Evolutionary conservation across 2,329 filamentous ascomycete species (phyloP).

Genomic region (Lasiodiplodia theobromae): DNA sequence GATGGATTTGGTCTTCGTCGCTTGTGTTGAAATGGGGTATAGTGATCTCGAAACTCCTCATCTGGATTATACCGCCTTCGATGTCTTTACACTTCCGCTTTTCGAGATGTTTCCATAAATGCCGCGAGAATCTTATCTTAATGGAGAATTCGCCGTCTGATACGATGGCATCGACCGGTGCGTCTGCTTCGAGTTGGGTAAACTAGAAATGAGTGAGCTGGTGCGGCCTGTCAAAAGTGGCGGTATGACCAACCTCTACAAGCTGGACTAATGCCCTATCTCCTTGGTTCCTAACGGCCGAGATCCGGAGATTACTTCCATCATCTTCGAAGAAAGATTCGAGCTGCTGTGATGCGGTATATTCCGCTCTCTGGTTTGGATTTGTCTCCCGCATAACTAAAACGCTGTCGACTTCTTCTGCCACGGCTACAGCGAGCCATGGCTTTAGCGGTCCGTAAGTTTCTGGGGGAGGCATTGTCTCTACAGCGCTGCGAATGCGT

Average conservation of each 20-base stretch:
- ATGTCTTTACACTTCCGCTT: conserved; percentile 10
- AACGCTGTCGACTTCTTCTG: conserved; percentile 6
- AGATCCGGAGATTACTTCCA: conserved; percentile 44
- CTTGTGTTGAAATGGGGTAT: neutral
- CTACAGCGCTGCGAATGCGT: neutral
- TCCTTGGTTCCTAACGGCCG: conserved; percentile 28
- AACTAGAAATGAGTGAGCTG: neutral
- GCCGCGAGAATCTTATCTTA: conserved; percentile 33
- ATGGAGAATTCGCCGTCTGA: conserved; percentile 40
- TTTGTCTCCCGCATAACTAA: neutral
- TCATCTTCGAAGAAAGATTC: conserved; percentile 43
- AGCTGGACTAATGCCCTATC: conserved; percentile 36
- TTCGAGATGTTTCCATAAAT: conserved; percentile 32
- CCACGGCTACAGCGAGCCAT: conserved; percentile 5
- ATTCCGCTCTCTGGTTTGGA: neutral
- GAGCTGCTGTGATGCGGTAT: neutral
- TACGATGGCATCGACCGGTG: conserved; percentile 35
- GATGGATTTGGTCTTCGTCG: neutral
- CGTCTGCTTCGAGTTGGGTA: conserved; percentile 29
- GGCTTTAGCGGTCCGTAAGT: neutral
- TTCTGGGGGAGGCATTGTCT: neutral
- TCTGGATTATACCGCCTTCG: conserved; percentile 32
- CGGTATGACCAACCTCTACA: conserved; percentile 33
- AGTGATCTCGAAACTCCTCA: conserved; percentile 12
- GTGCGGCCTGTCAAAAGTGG: neutral